Evolutionary conservation across 257 asterid genomes (phyloP), one percentile per base, ranked within the genome.

Genomic region (Solanum bukasovii): DNA sequence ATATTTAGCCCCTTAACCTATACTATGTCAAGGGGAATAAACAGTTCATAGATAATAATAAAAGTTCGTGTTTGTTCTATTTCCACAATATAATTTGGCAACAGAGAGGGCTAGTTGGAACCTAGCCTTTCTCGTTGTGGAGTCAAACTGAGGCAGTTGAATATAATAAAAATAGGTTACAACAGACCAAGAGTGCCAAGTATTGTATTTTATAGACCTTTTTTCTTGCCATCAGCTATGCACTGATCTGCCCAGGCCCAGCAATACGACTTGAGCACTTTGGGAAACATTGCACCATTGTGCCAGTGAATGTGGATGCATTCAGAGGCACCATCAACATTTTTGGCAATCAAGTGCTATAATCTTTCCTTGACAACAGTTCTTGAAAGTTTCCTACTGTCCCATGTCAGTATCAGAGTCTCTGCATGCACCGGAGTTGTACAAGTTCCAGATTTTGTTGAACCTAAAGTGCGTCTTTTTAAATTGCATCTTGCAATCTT

Each of bases 341-440:
- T 81, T 46, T 49, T 81, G 68, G 5, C 85, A 0, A 18, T 85
- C 44, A 14, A 88, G 31, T 49, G 34, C 89, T 94, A 95, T 40
- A 94, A 90, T 88, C 98, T 94, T 87, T 96, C 99, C 92, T 94
- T 93, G n/a, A 96, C 93, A 74, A 96, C 92, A 71, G 94, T 92
- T 75, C 91, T 93, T 7, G 72, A 88, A 88, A 93, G 94, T 40
- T 89, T 92, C 71, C 85, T 88, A 88, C 95, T 93, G 92, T 94
- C 92, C 95, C 99, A 93, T 25, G 72, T 91, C 88, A 95, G 90
- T 86, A 94, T 88, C 89, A 96, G 75, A 4, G 96, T 93, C 90
- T 95, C 99, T 89, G 89, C 90, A 71, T 96, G 99, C 88, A 94
- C 94, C 5, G 98, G 94, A 23, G 72, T 90, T 86, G 90, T 92